These are phyloP conservation scores for Boeremia exigua DNA, from an alignment of 2,329 filamentous ascomycete genomes.

Conservation along the genomic window DNA sequence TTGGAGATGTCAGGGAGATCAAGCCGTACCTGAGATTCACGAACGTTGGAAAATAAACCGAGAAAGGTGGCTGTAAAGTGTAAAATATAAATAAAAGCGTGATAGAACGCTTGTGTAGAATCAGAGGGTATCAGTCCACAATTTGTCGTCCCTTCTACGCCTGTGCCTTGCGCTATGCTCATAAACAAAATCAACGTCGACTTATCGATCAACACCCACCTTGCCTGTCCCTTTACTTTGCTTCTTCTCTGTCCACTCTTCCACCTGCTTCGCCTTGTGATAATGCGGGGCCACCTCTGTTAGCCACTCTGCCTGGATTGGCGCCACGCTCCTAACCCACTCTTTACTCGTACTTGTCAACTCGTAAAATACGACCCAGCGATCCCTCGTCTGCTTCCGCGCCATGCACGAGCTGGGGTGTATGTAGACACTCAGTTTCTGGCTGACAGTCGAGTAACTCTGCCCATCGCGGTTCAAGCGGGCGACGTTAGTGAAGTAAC, in stretches of 20 bases:
- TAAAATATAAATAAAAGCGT: neutral
- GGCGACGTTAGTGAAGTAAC: constrained; percentile 94
- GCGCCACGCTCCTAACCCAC: constrained; percentile 89
- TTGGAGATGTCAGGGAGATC: constrained; percentile 72
- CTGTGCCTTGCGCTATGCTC: constrained; percentile 9
- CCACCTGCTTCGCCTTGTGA: constrained; percentile 89
- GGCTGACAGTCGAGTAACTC: constrained; percentile 90
- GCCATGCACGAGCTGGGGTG: constrained; percentile 77
- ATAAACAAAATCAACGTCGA: neutral
- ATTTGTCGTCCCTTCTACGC: neutral
- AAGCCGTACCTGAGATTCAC: constrained; percentile 78
- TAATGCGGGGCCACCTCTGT: constrained; percentile 92
- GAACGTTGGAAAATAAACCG: constrained; percentile 48
- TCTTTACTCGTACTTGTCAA: constrained; percentile 84
- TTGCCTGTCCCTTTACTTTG: constrained; percentile 59
- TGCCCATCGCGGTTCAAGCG: constrained; percentile 82
- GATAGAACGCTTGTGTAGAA: neutral
- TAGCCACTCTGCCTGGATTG: constrained; percentile 83
- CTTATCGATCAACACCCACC: constrained; percentile 4
- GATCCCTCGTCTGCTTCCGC: constrained; percentile 78
- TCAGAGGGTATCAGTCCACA: constrained; percentile 8
- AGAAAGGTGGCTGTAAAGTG: neutral
- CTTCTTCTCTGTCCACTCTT: constrained; percentile 78
- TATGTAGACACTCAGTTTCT: constrained; percentile 85
- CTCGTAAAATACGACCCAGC: constrained; percentile 88